Evolutionary conservation across 495 filamentous ascomycete species (phyloP).

Genomic region (Daldinia loculata): DNA sequence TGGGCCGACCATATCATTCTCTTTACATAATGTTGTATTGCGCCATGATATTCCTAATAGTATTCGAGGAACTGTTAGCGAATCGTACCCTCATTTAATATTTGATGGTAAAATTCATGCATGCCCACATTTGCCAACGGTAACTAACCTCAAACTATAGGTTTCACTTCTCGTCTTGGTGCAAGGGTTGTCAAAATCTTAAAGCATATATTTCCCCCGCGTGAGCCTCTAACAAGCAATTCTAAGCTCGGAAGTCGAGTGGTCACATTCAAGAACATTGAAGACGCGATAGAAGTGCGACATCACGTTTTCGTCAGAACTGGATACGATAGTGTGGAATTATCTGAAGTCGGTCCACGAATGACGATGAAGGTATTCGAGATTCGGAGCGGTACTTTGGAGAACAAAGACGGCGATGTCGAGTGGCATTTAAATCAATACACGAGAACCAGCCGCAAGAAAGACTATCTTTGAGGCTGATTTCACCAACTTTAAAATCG

Average conservation of each 20-base stretch:
- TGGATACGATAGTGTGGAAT: slow-evolving; percentile 81
- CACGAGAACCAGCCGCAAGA: slow-evolving; percentile 89
- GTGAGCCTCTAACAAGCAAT: slow-evolving; percentile 71
- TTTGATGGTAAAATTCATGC: slow-evolving; percentile 69
- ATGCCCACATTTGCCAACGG: background rate
- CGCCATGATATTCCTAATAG: slow-evolving; percentile 92
- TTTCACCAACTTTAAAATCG: background rate
- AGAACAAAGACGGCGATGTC: slow-evolving; percentile 94
- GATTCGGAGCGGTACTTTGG: slow-evolving; percentile 89
- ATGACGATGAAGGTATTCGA: slow-evolving; percentile 98
- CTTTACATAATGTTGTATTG: slow-evolving; percentile 92
- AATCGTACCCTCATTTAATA: slow-evolving; percentile 93
- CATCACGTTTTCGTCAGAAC: slow-evolving; percentile 60
- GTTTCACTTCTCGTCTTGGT: slow-evolving; percentile 86
- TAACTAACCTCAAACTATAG: slow-evolving; percentile 24
- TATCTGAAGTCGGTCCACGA: slow-evolving; percentile 92
- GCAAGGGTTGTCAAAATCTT: slow-evolving; percentile 86
- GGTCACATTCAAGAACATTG: slow-evolving; percentile 93
- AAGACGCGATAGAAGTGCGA: slow-evolving; percentile 83
- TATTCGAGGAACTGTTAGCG: slow-evolving; percentile 87
- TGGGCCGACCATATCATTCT: slow-evolving; percentile 90
- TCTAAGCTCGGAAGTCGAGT: slow-evolving; percentile 84
- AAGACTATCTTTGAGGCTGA: slow-evolving; percentile 80
- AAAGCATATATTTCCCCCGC: slow-evolving; percentile 93
- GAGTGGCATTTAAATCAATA: slow-evolving; percentile 97